Base-by-base conservation (phyloP, 1,139 yeast genomes). In the Pichia cactophila region DNA sequence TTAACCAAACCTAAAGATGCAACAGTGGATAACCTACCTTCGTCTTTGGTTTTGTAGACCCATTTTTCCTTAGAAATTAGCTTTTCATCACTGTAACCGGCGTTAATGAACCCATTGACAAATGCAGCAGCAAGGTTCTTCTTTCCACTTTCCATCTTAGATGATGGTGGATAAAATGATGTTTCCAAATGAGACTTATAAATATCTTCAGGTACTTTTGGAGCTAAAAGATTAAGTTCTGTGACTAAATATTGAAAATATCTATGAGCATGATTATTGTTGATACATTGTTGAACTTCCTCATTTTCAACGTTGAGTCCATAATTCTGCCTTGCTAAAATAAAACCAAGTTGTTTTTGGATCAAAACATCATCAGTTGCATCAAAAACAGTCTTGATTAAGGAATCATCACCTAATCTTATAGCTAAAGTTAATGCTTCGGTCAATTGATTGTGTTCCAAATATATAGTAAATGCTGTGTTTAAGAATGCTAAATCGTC, bases 111-210 rank as follows among this genome's bases (percentile, higher is more conserved):
- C 4, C 92, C 86, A 64, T 89, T 94, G 47, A 90, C 97, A 69
- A 94, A 92, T 20, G 94, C 80, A 6, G 95, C 83, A n/a, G 97
- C 98, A 61, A 92, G 75, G 65, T 90, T 92, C 68, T 92, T 97
- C 65, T 89, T 90, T 20, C 97, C 96, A 42, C 96, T 86, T 67
- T 89, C 97, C 57, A 89, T 73, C n/a, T 85, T 78, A 3, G 74
- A 64, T 35, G 84, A 75, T 16, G 79, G 76, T 9, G 84, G 81
- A 52, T 76, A 74, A 16, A 58, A 52, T 11, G 64, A 58, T 29
- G 59, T 61, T 62, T 90, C 97, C 60, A 90, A 74, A 65, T 92
- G 96, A 33, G 90, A 81, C 67, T 90, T 90, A 70, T 89, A 90
- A 53, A 92, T 80, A 68, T 94, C 98, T 69, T 90, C 97, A 11